Evolutionary conservation across 2,329 filamentous ascomycete species (phyloP).

Genomic region (Aspergillus persii): DNA sequence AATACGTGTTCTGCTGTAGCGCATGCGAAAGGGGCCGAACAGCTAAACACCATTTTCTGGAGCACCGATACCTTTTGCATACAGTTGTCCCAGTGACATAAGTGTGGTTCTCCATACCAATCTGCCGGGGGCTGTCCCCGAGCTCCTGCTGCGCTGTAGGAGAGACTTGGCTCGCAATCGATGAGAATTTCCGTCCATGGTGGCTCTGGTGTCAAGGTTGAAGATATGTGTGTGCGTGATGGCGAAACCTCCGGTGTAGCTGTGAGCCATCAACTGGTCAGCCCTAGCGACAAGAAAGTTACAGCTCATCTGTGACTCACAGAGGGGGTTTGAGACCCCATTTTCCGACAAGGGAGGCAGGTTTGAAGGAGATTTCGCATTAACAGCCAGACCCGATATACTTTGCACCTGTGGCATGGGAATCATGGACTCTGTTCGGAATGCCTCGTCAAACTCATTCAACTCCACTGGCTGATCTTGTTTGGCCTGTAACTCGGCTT

Average conservation of each 20-base stretch:
- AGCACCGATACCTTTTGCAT: too few species aligned
- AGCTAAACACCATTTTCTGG: too few species aligned
- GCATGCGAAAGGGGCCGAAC: too few species aligned
- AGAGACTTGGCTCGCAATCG: not conserved
- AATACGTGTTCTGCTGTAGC: too few species aligned
- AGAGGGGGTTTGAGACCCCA: not conserved
- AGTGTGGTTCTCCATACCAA: too few species aligned
- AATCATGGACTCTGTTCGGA: not conserved
- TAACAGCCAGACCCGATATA: not conserved
- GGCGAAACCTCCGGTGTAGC: too few species aligned
- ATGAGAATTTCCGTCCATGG: not conserved
- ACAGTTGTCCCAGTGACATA: too few species aligned
- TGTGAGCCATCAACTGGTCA: not conserved
- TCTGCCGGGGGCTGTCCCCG: too few species aligned
- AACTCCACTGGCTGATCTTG: too few species aligned
- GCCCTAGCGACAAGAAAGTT: not conserved
- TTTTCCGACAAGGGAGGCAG: not conserved
- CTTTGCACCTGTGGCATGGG: not conserved
- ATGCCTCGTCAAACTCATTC: not conserved
- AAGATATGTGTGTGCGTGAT: not conserved
- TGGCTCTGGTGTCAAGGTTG: not conserved
- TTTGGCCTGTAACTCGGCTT: too few species aligned
- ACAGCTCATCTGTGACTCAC: not conserved
- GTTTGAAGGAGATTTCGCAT: not conserved
- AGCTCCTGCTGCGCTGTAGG: not conserved